Evolutionary conservation across 2,329 filamentous ascomycete species (phyloP).

Genomic region (Aspergillus uvarum): DNA sequence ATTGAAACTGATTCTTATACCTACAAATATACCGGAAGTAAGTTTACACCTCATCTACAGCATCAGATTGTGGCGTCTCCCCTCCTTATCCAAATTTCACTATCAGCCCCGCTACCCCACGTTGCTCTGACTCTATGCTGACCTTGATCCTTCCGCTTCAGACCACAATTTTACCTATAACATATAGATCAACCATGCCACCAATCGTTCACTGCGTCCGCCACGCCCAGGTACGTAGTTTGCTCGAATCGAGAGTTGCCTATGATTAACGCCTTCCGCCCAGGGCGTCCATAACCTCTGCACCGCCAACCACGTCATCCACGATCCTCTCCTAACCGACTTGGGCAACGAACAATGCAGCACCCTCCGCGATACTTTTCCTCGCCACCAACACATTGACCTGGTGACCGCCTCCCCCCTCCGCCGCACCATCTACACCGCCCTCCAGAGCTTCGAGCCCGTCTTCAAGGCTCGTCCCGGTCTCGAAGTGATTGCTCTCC

Average conservation of each 20-base stretch:
- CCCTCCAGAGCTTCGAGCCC: constrained; percentile 66
- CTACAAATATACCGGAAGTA: background rate
- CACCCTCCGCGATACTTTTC: constrained; percentile 61
- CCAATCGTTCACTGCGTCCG: constrained; percentile 47
- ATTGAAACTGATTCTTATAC: background rate
- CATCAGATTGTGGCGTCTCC: background rate
- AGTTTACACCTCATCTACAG: background rate
- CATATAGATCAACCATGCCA: constrained; percentile 33
- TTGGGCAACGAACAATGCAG: constrained; percentile 75
- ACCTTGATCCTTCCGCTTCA: background rate
- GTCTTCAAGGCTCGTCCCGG: constrained; percentile 48
- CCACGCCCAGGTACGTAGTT: constrained; percentile 44
- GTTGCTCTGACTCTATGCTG: constrained; percentile 5
- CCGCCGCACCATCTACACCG: constrained; percentile 77
- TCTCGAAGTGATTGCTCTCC: constrained; percentile 63
- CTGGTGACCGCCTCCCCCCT: constrained; percentile 77
- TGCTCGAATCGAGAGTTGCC: too few species aligned
- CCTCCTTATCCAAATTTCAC: background rate
- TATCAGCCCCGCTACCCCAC: constrained; percentile 25
- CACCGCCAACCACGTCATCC: constrained; percentile 66
- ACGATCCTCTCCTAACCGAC: constrained; percentile 75
- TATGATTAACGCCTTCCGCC: background rate
- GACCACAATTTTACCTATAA: background rate
- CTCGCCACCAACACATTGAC: constrained; percentile 63
- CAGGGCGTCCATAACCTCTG: constrained; percentile 80